Evolutionary conservation across 192 early-diverging fungal species (phyloP).

Genomic region (Umbelopsis isabellina): DNA sequence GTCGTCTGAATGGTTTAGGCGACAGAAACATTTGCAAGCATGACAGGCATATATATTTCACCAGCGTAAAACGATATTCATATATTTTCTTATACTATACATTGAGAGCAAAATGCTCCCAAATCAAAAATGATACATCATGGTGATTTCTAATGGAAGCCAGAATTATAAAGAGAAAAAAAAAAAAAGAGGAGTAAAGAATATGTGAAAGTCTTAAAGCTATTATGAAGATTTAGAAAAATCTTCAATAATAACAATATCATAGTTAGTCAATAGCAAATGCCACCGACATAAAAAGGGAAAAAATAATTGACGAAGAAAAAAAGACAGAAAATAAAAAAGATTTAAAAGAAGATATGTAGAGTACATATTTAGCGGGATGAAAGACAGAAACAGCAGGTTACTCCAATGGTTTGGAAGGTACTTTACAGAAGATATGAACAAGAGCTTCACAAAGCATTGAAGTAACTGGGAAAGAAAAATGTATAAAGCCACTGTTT

Average conservation of each 20-base stretch:
- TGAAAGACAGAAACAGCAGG: constrained; percentile 12
- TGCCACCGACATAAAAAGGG: background rate
- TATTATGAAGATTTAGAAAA: background rate
- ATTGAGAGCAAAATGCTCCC: constrained; percentile 21
- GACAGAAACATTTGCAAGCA: no score
- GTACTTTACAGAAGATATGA: constrained; percentile 23
- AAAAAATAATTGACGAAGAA: constrained; percentile 1
- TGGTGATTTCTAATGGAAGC: background rate
- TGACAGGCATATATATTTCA: no score
- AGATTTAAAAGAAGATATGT: constrained; percentile 8
- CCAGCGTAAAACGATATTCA: no score
- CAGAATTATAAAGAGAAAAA: background rate
- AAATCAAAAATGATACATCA: background rate
- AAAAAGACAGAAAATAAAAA: background rate
- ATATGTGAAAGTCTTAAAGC: constrained; percentile 3
- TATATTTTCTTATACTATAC: background rate
- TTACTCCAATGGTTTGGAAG: constrained; percentile 7
- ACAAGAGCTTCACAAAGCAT: constrained; percentile 19
- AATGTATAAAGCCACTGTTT: constrained; percentile 16
- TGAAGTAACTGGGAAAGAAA: constrained; percentile 11
- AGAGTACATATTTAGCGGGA: constrained; percentile 21
- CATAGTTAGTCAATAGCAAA: background rate
- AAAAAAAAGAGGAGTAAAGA: background rate
- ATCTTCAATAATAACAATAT: background rate
- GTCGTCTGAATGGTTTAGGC: no score